Conservation (phyloP, 495 filamentous ascomycete species). For the Aspergillus asperescens region DNA sequence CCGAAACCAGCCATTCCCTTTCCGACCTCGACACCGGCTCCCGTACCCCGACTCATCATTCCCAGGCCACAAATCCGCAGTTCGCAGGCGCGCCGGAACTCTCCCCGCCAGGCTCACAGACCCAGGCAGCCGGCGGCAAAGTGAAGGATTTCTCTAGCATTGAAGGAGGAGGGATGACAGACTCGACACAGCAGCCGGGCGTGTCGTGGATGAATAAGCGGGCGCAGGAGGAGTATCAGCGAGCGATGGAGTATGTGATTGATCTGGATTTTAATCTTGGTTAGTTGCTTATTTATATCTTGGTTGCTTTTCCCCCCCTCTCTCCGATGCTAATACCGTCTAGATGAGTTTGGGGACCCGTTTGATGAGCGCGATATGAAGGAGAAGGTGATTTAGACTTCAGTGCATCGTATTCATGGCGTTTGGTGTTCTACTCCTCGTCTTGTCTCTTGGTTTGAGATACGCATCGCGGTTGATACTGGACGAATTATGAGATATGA, state of each 20-base stretch:
- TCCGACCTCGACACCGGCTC: conserved; percentile 30
- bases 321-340: neutral
- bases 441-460: neutral
- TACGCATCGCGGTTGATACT: neutral
- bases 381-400: conserved; percentile 46
- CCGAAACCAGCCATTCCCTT: conserved; percentile 33
- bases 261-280: conserved; percentile 46
- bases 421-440: conserved; percentile 9
- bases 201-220: conserved; percentile 56
- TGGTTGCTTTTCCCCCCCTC: neutral
- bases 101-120: conserved; percentile 53
- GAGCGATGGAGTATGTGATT: conserved; percentile 43
- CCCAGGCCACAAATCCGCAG: conserved; percentile 15
- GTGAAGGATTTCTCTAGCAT: neutral
- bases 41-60: conserved; percentile 33
- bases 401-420: neutral
- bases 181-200: conserved; percentile 28
- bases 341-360: conserved; percentile 51
- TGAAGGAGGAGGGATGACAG: neutral
- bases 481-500: conserved; percentile 34
- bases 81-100: conserved; percentile 36
- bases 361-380: conserved; percentile 60
- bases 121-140: conserved; percentile 19
- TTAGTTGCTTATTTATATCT: conserved; percentile 12
- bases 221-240: conserved; percentile 56